Percentiles rank a stretch among this genome's conserved stretches.
Conservation (phyloP, 164 flowering plant species). For the Liriodendron chinense region DNA sequence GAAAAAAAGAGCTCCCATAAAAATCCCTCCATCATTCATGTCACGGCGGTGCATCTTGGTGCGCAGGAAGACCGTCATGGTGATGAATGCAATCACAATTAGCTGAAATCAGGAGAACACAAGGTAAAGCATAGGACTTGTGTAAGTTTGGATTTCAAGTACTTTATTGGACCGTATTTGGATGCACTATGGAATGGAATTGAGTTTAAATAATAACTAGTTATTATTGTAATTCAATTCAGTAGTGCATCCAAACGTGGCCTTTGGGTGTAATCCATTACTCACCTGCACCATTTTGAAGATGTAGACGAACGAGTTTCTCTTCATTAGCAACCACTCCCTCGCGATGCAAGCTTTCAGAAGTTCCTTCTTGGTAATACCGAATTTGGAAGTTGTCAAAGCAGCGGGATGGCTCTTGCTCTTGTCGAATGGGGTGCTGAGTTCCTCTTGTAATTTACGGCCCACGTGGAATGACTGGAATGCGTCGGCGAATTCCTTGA, state of each 20-base stretch:
- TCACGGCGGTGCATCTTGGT: conserved; percentile 27
- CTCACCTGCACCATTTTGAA: conserved; percentile 46
- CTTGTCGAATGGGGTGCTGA: conserved; percentile 49
- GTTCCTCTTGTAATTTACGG: conserved; percentile 35
- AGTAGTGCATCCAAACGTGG: neutral
- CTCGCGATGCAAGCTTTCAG: conserved; percentile 44
- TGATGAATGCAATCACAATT: conserved; percentile 23
- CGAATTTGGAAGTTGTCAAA: conserved; percentile 39
- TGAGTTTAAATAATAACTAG: too few species aligned
- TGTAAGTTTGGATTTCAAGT: neutral
- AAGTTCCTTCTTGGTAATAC: conserved; percentile 39
- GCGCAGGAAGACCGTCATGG: conserved; percentile 41
- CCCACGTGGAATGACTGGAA: conserved; percentile 56
- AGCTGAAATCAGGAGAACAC: conserved; percentile 28
- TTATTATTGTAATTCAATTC: too few species aligned
- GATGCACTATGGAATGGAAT: too few species aligned
- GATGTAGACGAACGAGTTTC: conserved; percentile 53
- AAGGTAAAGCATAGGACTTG: neutral
- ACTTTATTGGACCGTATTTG: too few species aligned
- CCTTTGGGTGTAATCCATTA: conserved; percentile 8
- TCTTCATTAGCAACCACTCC: conserved; percentile 51
- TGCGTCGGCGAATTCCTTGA: conserved; percentile 51
- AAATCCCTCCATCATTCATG: conserved; percentile 32
- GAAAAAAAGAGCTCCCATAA: conserved; percentile 43
- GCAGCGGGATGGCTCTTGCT: conserved; percentile 54